These are phyloP conservation scores for Aspergillus sp. DNA, from an alignment of 2,329 filamentous ascomycete species.

Conservation along the genomic window DNA sequence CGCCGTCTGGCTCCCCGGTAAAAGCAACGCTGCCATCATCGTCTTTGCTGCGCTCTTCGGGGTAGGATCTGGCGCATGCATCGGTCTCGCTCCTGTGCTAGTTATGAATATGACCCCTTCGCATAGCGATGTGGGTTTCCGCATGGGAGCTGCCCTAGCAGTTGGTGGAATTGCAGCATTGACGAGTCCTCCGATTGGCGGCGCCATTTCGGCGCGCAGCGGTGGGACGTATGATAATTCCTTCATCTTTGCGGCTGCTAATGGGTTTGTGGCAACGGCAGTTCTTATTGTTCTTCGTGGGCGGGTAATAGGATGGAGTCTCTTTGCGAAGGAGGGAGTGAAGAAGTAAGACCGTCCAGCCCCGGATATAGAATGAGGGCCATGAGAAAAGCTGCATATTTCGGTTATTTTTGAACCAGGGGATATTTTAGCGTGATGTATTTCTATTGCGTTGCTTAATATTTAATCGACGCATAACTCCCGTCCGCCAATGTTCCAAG, in stretches of 20 bases:
- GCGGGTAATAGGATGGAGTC: no score
- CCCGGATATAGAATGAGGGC: no score
- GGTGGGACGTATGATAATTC: neutral
- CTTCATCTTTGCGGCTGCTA: neutral
- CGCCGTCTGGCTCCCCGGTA: constrained; percentile 16
- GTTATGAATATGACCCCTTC: constrained; percentile 18
- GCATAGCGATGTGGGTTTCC: constrained; percentile 16
- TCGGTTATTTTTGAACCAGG: no score
- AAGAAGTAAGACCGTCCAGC: no score
- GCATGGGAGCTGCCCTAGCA: constrained; percentile 29
- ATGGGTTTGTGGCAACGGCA: no score
- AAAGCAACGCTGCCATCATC: constrained; percentile 13
- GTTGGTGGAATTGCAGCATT: constrained; percentile 60
- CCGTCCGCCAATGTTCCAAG: no score
- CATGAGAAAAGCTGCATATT: no score
- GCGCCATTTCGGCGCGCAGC: constrained; percentile 38
- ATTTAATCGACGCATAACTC: no score
- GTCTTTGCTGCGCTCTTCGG: constrained; percentile 22
- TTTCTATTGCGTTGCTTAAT: no score
- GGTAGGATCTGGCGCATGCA: constrained; percentile 19
- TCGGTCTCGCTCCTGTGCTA: constrained; percentile 17
- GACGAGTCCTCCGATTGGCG: constrained; percentile 64
- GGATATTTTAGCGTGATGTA: no score
- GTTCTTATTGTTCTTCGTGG: no score
- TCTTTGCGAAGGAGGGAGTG: no score